Evolutionary conservation across 305 asterid species (phyloP), one percentile per base, ranked within the genome.

Genomic region (Galium porrigens): DNA sequence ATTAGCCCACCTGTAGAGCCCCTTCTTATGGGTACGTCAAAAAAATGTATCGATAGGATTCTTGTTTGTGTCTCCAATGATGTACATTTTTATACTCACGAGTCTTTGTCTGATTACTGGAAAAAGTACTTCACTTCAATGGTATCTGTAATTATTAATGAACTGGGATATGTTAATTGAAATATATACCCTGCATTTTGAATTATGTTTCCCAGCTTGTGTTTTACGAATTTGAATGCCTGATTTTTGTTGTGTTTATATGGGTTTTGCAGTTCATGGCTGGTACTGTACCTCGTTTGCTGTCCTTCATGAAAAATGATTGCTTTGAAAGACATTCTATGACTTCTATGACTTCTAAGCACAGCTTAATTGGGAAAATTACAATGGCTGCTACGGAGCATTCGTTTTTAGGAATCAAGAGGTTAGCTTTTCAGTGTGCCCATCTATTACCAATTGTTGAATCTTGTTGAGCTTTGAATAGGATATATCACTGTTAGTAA

Each of bases 231-330:
- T 37, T 59, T n/a, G 11, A 8, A 18, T 58, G 10, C 17, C 30
- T 39, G 25, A 51, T 25, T 44, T 1, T 51, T 65, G 34, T 27
- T 42, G 32, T 22, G 4, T 12, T 37, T 60, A 27, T 14, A 15
- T 65, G 17, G 27, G 7, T 39, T 46, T 27, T 59, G 63, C 67
- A 65, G 71, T 37, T 37, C 5, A 52, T 71, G 68, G 63, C 68
- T 10, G 64, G 64, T 52, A 58, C 29, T 6, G 10, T 36, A 34
- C 55, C 57, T 22, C 63, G 49, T 8, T 11, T 14, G 22, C 44
- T 62, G 44, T 66, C 63, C 56, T 17, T 49, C 29, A 25, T 17
- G 52, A 64, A 56, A 57, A 64, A 20, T 32, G 69, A 34, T 33
- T 64, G 48, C 65, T 57, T 70, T 63, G 74, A 57, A 66, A 56